Conservation (phyloP, 1,284 basidiomycete species). For the Fomitopsis pinicola region DNA sequence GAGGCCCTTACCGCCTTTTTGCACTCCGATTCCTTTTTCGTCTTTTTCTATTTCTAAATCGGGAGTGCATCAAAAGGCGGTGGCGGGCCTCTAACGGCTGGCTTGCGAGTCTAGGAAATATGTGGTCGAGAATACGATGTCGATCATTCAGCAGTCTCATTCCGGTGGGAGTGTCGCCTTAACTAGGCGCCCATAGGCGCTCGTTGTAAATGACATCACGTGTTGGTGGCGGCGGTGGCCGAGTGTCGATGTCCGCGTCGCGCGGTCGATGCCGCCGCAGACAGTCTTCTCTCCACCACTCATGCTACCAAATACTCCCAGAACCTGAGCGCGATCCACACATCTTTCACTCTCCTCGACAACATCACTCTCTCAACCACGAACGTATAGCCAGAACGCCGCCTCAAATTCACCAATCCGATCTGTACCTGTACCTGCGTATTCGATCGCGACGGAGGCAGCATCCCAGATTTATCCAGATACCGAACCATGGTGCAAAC, state of each 20-base stretch:
- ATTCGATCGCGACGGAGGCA: not conserved
- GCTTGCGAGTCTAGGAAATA: too few relatives aligned
- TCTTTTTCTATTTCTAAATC: too few relatives aligned
- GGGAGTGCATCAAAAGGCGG: too few relatives aligned
- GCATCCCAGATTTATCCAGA: not conserved
- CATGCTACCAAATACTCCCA: not conserved
- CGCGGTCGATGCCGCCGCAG: not conserved
- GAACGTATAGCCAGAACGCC: not conserved
- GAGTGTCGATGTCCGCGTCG: not conserved
- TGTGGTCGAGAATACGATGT: not conserved
- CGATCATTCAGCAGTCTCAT: not conserved
- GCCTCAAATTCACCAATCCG: not conserved
- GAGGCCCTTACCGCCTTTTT: too few relatives aligned
- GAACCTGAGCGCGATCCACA: too few relatives aligned
- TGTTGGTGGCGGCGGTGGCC: not conserved
- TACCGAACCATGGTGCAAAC: constrained; percentile 49
- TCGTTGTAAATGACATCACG: not conserved
- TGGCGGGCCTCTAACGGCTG: too few relatives aligned
- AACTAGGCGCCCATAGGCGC: too few relatives aligned
- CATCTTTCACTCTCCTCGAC: too few relatives aligned
- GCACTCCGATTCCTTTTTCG: too few relatives aligned
- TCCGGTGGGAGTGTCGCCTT: too few relatives aligned
- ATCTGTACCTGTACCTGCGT: not conserved
- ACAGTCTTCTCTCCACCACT: not conserved
- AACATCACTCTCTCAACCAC: not conserved